phyloP scores from a whole-genome alignment of 495 filamentous ascomycete genomes.

The Neurospora sp. region DNA sequence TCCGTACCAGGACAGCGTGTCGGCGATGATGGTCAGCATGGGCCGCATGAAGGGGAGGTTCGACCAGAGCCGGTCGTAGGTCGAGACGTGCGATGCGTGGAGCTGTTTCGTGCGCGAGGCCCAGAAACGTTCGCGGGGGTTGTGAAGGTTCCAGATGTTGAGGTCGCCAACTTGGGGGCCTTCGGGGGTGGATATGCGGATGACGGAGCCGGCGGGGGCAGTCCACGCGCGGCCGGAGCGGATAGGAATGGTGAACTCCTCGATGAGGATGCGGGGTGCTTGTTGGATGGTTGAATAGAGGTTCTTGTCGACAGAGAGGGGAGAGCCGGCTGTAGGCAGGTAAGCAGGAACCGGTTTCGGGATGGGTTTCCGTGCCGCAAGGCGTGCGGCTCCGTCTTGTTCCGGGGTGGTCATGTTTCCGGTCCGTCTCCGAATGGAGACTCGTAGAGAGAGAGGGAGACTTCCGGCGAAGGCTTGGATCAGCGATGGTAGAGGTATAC shows the following conservation, averaged over 20 bases:
- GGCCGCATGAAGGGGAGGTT: slow-evolving; percentile 67
- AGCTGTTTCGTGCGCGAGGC: slow-evolving; percentile 68
- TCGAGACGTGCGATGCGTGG: slow-evolving; percentile 59
- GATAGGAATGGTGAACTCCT: slow-evolving; percentile 40
- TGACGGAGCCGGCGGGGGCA: slow-evolving; percentile 50
- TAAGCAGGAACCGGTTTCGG: slow-evolving; percentile 38
- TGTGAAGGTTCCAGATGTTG: slow-evolving; percentile 68
- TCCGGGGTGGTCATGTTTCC: not conserved
- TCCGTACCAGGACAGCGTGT: slow-evolving; percentile 50
- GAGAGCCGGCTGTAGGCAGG: slow-evolving; percentile 31
- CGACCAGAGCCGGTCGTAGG: slow-evolving; percentile 64
- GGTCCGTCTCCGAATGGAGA: not conserved
- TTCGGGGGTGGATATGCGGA: slow-evolving; percentile 60
- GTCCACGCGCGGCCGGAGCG: slow-evolving; percentile 55
- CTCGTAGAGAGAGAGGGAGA: not conserved
- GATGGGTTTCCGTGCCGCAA: slow-evolving; percentile 11
- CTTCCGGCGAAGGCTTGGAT: not conserved
- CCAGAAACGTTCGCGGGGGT: slow-evolving; percentile 73
- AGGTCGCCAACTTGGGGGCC: slow-evolving; percentile 74
- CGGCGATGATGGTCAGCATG: slow-evolving; percentile 58
- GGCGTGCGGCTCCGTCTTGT: not conserved
- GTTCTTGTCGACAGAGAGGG: slow-evolving; percentile 31
- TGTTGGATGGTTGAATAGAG: slow-evolving; percentile 30
- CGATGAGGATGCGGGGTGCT: slow-evolving; percentile 21
- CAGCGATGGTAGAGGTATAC: not conserved